Base-by-base conservation (phyloP, 2,329 filamentous ascomycete genomes). In the Fusarium transvaalense region DNA sequence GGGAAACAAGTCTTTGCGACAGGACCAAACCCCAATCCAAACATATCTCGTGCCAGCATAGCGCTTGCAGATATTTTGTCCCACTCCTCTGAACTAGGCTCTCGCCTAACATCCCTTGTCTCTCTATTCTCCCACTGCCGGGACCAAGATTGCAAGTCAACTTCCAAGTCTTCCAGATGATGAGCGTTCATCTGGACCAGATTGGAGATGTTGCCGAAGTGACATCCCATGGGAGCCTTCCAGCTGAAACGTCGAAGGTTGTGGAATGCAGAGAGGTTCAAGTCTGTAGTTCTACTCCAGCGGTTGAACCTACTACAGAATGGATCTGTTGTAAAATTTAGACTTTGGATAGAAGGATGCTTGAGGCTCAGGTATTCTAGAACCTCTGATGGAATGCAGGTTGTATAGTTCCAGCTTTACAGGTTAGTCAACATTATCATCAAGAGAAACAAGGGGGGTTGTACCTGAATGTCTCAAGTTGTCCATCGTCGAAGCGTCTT, bases 261-360 rank as follows among this genome's bases (percentile, higher is more conserved):
- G 0, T 0, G 19, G 2, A 63, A 57, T 0, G n/a, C 15, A 1
- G 50, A 45, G 1, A 63, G 13, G 3, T 63, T 6, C 10, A 50
- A 7, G 2, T 63, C 58, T 2, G 35, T 12, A 1, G 25, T 47
- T 42, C 41, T 15, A 1, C 25, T 42, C 60, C 41, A 62, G 6
- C 60, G 57, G 8, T 57, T 63, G n/a, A 63, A 63, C 17, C 42
- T 3, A 0, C 58, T 57, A 0, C 37, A 63, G 32, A 63, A 63
- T 0, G 50, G 58, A 3, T 63, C 58, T 6, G 58, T 63, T 1
- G 51, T 2, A 10, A 63, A 12, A 0, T 12, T 21, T 0, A 63
- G 58, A 0, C 10, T 4, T 19, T 43, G 42, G 2, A 63, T 48
- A 6, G 13, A 31, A 5, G 42, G 10, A 3, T 63, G 43, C 2